A percentile compares a stretch with the other conserved stretches of the same genome.
These are phyloP conservation scores for Ophiosphaerella herpotricha DNA, from an alignment of 2,329 filamentous ascomycete genomes.

Conservation along the genomic window DNA sequence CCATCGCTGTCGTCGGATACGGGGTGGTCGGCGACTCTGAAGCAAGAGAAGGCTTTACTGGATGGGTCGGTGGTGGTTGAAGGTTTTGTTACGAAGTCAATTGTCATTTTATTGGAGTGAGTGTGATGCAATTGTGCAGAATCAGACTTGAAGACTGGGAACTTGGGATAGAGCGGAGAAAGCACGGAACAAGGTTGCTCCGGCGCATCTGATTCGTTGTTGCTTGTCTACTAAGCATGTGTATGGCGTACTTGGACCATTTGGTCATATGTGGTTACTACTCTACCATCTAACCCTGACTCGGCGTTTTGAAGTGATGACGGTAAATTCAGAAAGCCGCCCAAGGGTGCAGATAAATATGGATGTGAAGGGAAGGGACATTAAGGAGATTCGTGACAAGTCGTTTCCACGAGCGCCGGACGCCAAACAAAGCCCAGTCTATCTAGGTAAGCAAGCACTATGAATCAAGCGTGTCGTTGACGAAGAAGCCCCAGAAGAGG, in stretches of 20 bases:
- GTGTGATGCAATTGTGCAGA: neutral
- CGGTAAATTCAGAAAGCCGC: conserved; percentile 29
- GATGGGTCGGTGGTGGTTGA: neutral
- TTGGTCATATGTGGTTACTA: conserved; percentile 14
- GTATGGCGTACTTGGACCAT: too few relatives aligned
- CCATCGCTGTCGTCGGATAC: conserved; percentile 25
- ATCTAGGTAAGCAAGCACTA: conserved; percentile 29
- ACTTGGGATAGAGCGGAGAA: conserved; percentile 4
- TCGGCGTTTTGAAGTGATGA: conserved; percentile 21
- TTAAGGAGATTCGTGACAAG: conserved; percentile 38
- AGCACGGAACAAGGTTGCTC: conserved; percentile 21
- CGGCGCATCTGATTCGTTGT: conserved; percentile 28
- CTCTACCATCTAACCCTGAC: conserved; percentile 29
- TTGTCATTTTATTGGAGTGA: conserved; percentile 8
- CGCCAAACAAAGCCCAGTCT: conserved; percentile 37
- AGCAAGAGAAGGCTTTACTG: conserved; percentile 7
- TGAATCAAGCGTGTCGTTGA: conserved; percentile 33
- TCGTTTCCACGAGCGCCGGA: conserved; percentile 40
- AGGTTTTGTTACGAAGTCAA: conserved; percentile 8
- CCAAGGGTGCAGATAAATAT: conserved; percentile 15
- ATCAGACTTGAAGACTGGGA: neutral
- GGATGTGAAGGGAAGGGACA: conserved; percentile 19
- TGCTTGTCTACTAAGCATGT: conserved; percentile 14
- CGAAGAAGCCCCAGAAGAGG: conserved; percentile 43
- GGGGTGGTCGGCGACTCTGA: conserved; percentile 16